Base-by-base conservation (phyloP, 1,284 basidiomycete species). In the Ustilago shanxiensis region DNA sequence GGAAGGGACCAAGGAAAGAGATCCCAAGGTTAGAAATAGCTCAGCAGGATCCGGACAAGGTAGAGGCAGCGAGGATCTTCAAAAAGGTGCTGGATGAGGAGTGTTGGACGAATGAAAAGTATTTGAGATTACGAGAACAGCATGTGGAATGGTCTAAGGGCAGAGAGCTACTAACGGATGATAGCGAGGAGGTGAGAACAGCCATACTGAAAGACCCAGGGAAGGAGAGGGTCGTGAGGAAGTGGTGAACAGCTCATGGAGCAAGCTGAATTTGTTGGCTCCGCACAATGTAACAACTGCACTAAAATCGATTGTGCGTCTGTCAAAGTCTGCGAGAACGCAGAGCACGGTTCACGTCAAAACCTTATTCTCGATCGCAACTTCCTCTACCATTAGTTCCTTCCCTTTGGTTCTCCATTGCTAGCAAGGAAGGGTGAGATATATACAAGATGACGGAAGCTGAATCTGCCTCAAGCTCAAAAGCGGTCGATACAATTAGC, bases 21-120 rank as follows among this genome's bases (percentile, higher is more conserved):
- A 63, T 72, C 11, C 22, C 41, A 5, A 45, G 68, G 39, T 47
- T 67, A 14, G 60, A 52, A 28, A 31, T 59, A 26, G n/a, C 37
- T 28, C 39, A 58, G 28, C 71, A 78, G 47, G 75, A 78, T 55
- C 33, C 52, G 14, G 64, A 60, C 14, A 78, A 78, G 56, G 75
- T 69, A 13, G 72, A 78, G 57, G 68, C 66, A 1, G 75, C 75
- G 16, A 47, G 49, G 18, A 68, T 74, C 5, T 78, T 78, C 45
- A 74, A 71, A 49, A 0, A 11, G 26, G 52, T 71, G 0, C 37
- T 78, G 10, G 66, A 78, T 26, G 66, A 45, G 14, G 22, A 72
- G 51, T 60, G 66, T 14, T 72, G 70, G 70, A 50, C 33, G n/a
- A 68, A 77, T 20, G 20, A 54, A 13, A 29, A 41, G 26, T 77